A percentile compares a stretch with the other conserved stretches of the same genome.
Evolutionary conservation across 2,329 filamentous ascomycete genomes (phyloP).

Genomic region (Seiridium unicorne): DNA sequence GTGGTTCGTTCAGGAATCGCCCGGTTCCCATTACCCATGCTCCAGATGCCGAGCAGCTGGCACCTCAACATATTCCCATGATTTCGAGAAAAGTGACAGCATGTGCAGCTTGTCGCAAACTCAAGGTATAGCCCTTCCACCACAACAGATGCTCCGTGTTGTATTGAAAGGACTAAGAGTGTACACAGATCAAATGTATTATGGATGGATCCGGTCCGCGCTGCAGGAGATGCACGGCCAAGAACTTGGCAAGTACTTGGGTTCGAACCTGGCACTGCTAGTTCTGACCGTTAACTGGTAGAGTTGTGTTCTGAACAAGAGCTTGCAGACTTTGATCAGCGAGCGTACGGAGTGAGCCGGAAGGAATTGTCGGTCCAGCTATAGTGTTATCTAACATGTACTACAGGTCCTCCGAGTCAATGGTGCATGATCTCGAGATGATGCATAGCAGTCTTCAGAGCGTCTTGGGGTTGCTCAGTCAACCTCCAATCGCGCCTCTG

Average conservation of each 20-base stretch:
- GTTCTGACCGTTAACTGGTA: neutral
- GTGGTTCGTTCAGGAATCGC: too few relatives aligned
- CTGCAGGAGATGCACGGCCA: conserved; percentile 34
- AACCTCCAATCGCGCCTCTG: conserved; percentile 13
- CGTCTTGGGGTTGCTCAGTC: conserved; percentile 14
- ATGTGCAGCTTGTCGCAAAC: conserved; percentile 38
- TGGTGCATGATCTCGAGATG: conserved; percentile 19
- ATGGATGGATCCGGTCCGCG: conserved; percentile 39
- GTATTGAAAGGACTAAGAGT: neutral
- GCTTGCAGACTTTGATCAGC: conserved; percentile 39
- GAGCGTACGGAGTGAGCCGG: conserved; percentile 37
- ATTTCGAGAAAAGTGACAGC: conserved; percentile 21
- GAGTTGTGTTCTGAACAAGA: conserved; percentile 38
- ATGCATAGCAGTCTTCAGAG: conserved; percentile 17
- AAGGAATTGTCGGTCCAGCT: too few relatives aligned
- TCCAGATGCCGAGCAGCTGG: neutral
- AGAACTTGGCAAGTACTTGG: conserved; percentile 22
- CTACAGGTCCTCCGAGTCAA: conserved; percentile 14
- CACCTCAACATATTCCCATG: conserved; percentile 9
- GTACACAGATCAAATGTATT: conserved; percentile 36
- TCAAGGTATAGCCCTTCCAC: conserved; percentile 31
- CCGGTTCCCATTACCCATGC: neutral
- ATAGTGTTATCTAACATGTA: neutral
- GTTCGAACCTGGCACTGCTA: neutral
- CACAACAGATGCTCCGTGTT: too few relatives aligned